Percentiles rank a stretch among this genome's conserved stretches.
These are phyloP conservation scores for Chrysanthemum lavandulifolium DNA, from an alignment of 129 eudicot genomes.

Conservation along the genomic window DNA sequence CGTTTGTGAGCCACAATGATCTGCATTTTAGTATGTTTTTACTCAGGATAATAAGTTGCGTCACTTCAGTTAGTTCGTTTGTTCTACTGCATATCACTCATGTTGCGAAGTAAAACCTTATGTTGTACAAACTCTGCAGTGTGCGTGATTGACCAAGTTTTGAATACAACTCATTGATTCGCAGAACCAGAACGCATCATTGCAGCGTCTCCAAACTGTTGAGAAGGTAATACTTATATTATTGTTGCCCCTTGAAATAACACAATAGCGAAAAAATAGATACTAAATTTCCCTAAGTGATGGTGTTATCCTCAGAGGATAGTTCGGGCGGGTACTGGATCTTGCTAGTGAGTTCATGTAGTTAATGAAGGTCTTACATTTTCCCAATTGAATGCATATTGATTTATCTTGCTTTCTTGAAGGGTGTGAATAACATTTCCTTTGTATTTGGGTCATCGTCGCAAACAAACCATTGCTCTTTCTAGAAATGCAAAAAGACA, in stretches of 20 bases:
- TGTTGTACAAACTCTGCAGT: no score
- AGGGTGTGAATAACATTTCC: background rate
- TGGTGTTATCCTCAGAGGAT: constrained; percentile 47
- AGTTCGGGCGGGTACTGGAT: constrained; percentile 61
- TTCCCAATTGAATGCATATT: background rate
- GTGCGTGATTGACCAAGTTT: background rate
- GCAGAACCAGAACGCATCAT: constrained; percentile 75
- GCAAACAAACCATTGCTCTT: background rate
- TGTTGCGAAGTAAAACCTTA: no score
- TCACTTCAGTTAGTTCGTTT: no score
- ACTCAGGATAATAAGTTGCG: no score
- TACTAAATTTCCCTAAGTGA: background rate
- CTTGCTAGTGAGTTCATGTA: constrained; percentile 94
- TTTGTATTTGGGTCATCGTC: background rate
- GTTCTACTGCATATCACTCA: no score
- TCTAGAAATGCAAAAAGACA: background rate
- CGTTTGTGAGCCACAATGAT: no score
- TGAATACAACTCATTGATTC: constrained; percentile 53
- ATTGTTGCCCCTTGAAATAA: no score
- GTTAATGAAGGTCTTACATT: constrained; percentile 62
- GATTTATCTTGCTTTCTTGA: background rate
- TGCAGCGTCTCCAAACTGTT: constrained; percentile 82
- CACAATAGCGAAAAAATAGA: no score
- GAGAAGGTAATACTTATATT: constrained; percentile 52
- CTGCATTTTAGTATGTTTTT: no score